Conservation (phyloP, 2,329 filamentous ascomycete genomes). For the Ascochyta pisi region DNA sequence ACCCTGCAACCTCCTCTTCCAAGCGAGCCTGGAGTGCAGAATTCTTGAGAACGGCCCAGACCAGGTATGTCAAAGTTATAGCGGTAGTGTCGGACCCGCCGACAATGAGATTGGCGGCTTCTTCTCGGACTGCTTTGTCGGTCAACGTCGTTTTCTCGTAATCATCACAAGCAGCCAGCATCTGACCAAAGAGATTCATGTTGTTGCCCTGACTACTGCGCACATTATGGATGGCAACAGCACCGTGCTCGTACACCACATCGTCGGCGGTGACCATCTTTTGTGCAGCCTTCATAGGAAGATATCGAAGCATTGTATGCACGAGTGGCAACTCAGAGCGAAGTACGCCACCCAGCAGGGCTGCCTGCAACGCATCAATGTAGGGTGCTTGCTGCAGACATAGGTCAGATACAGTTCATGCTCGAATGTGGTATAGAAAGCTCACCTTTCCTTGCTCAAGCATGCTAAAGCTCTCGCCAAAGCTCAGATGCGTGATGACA, state of each 20-base stretch:
- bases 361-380: slow-evolving; percentile 37
- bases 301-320: slow-evolving; percentile 23
- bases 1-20: slow-evolving; percentile 29
- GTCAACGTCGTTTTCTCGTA: slow-evolving; percentile 31
- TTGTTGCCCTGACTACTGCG: slow-evolving; percentile 19
- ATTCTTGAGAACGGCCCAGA: slow-evolving; percentile 41
- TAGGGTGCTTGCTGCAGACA: slow-evolving; percentile 29
- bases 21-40: slow-evolving; percentile 28
- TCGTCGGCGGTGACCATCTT: slow-evolving; percentile 21
- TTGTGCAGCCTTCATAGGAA: slow-evolving; percentile 12
- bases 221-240: slow-evolving; percentile 27
- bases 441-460: slow-evolving; percentile 45
- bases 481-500: slow-evolving; percentile 48
- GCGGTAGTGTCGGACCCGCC: slow-evolving; percentile 47
- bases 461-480: slow-evolving; percentile 51
- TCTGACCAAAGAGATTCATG: slow-evolving; percentile 26
- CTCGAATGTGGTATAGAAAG: background rate
- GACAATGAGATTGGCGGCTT: slow-evolving; percentile 43
- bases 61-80: slow-evolving; percentile 43
- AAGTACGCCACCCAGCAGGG: slow-evolving; percentile 39
- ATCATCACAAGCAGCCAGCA: slow-evolving; percentile 23
- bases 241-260: slow-evolving; percentile 19
- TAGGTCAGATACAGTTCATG: background rate
- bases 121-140: slow-evolving; percentile 37
- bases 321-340: slow-evolving; percentile 42